Evolutionary conservation across 768 basidiomycete genomes (phyloP).

Genomic region (Serpula lacrymans): DNA sequence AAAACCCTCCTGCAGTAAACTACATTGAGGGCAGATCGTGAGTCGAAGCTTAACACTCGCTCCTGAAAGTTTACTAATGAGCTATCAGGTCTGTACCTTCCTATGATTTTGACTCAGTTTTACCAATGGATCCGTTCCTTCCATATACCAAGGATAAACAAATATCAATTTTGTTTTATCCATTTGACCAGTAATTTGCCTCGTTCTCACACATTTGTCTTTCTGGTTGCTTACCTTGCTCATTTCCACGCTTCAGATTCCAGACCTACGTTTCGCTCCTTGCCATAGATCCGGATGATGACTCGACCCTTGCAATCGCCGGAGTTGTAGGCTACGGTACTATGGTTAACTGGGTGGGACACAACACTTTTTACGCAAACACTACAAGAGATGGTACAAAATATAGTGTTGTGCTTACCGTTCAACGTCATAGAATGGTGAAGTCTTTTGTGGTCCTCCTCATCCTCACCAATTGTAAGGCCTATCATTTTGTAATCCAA

Average conservation of each 20-base stretch:
- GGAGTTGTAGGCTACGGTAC: conserved; percentile 5
- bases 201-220: neutral
- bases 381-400: neutral
- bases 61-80: too few species aligned
- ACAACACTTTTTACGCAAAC: neutral
- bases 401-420: neutral
- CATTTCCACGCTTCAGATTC: too few species aligned
- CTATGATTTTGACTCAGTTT: conserved; percentile 1
- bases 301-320: conserved; percentile 2
- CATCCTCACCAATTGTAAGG: conserved; percentile 3
- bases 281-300: conserved; percentile 6
- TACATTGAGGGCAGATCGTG: conserved; percentile 2
- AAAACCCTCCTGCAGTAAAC: conserved; percentile 1
- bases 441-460: conserved; percentile 1
- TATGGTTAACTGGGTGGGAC: conserved; percentile 3
- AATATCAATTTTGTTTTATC: conserved; percentile 3
- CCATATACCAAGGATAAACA: conserved; percentile 4
- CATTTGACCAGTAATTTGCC: conserved; percentile 3
- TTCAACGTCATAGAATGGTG: conserved; percentile 1
- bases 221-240: neutral
- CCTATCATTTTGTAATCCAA: neutral
- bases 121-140: conserved; percentile 4
- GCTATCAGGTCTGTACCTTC: neutral
- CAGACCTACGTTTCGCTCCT: conserved; percentile 1
- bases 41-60: too few species aligned